Base-by-base conservation (phyloP, 164 flowering plant species). In the Vitis cinerea region DNA sequence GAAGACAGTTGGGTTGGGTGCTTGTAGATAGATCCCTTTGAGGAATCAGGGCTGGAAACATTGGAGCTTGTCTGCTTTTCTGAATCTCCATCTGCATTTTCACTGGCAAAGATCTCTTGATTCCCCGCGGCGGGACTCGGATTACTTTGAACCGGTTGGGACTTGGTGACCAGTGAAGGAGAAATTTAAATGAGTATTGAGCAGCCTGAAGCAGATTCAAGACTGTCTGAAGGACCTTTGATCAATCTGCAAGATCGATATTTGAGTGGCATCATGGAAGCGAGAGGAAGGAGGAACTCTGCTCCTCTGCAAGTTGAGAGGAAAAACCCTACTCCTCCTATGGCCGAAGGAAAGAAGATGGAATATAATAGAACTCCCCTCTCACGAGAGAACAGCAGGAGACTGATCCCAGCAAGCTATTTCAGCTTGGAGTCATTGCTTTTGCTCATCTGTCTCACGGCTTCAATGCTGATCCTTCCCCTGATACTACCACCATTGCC, bases 401-500 rank as follows among this genome's bases (percentile, higher is more conserved):
- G 70, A 71, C 16, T 81, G 61, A 57, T 81, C 15, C 63, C 82
- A 1, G 74, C 79, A 7, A 81, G 83, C 74, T 85, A 84, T 64
- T 92, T 84, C 83, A 83, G 92, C 61, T 51, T 84, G 72, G 90
- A 89, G 60, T 87, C 94, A 1, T 50, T 88, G 79, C 64, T 86
- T 44, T 61, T 88, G 69, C 86, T 93, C 10, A 10, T 84, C 2
- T 84, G 86, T 49, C 82, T 91, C 2, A 84, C 97, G 0, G 92
- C 88, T 5, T 88, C 91, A 0, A 59, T 93, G 81, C 72, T 93
- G 75, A 73, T 93, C 6, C 87, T 93, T 54, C 98, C 98, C 10
- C 61, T 93, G 66, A 74, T 93, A 7, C 78, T 93, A 9, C 98
- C 97, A 10, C 97, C 97, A 47, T 79, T 93, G 87, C 97, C 98